Conservation (phyloP, 2,329 filamentous ascomycete genomes). For the Diplodia corticola region DNA sequence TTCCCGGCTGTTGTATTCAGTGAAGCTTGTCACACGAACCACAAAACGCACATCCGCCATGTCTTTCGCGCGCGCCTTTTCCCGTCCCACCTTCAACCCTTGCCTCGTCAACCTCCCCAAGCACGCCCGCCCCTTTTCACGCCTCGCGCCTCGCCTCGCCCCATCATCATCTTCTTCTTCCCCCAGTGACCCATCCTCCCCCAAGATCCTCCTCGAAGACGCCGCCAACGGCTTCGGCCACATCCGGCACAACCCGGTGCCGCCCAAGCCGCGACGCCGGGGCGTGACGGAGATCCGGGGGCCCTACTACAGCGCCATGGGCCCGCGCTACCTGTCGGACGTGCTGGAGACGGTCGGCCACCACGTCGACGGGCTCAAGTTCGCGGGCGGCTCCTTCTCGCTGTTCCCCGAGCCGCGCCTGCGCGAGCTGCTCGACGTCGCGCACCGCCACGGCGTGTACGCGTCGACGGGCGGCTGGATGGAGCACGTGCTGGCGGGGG, state of each 20-base stretch:
- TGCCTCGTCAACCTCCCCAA: background rate
- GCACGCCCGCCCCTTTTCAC: background rate
- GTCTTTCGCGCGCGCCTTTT: background rate
- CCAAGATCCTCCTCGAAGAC: constrained; percentile 44
- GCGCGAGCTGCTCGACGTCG: constrained; percentile 51
- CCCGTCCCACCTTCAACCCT: background rate
- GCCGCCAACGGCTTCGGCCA: constrained; percentile 53
- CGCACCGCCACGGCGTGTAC: constrained; percentile 53
- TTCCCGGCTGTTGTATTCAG: background rate
- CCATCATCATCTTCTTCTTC: background rate
- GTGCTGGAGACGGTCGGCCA: constrained; percentile 57
- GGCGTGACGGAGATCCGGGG: constrained; percentile 59
- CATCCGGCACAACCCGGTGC: constrained; percentile 50
- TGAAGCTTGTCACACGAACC: background rate
- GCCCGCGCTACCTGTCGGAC: constrained; percentile 54
- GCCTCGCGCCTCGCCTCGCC: background rate
- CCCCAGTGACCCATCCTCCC: background rate
- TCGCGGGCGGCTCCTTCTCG: constrained; percentile 56
- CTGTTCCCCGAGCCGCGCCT: constrained; percentile 50
- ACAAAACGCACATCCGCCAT: background rate
- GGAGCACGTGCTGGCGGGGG: constrained; percentile 50
- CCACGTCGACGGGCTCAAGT: constrained; percentile 58
- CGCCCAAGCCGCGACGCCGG: constrained; percentile 51
- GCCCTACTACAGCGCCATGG: constrained; percentile 58
- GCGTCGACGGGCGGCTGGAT: constrained; percentile 59